Percentiles rank a stretch among this genome's conserved stretches.
Evolutionary conservation across 2,329 filamentous ascomycete genomes (phyloP).

Genomic region (Hypoxylon sp.): DNA sequence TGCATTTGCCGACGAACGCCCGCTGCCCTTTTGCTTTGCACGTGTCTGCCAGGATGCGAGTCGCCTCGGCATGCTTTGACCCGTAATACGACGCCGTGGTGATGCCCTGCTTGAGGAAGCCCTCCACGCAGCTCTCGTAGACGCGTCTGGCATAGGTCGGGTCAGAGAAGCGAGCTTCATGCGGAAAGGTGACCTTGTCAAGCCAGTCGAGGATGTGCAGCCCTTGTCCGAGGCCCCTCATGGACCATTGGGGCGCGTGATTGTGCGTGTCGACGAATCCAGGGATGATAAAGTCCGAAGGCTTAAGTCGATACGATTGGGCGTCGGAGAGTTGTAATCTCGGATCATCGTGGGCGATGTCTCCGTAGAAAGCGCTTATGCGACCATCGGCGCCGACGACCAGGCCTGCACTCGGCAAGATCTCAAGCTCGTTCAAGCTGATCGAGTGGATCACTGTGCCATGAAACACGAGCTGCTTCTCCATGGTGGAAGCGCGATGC

Average conservation of each 20-base stretch:
- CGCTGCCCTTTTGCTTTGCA: slow-evolving; percentile 63
- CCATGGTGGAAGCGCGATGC: too few relatives aligned
- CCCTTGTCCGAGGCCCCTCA: slow-evolving; percentile 58
- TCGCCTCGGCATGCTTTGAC: slow-evolving; percentile 63
- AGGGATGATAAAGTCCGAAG: too few relatives aligned
- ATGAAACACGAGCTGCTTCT: too few relatives aligned
- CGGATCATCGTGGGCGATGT: slow-evolving; percentile 27
- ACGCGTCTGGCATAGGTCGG: slow-evolving; percentile 58
- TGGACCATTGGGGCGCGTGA: slow-evolving; percentile 67
- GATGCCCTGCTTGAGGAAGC: slow-evolving; percentile 67
- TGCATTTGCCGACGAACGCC: slow-evolving; percentile 68
- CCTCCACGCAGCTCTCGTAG: slow-evolving; percentile 62
- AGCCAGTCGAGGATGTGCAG: slow-evolving; percentile 70
- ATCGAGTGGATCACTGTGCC: too few relatives aligned
- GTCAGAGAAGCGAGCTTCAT: slow-evolving; percentile 68
- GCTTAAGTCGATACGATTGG: too few relatives aligned
- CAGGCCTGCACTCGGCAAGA: too few relatives aligned
- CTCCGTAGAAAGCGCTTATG: too few relatives aligned
- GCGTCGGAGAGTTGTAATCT: slow-evolving; percentile 17
- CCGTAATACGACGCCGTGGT: slow-evolving; percentile 70
- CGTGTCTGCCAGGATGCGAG: slow-evolving; percentile 62
- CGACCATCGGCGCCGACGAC: too few relatives aligned
- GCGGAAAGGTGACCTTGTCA: slow-evolving; percentile 68
- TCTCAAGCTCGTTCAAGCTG: too few relatives aligned
- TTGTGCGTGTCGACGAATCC: slow-evolving; percentile 73